These are phyloP conservation scores for Oryza rufipogon DNA, from an alignment of 176 grass and related monocot species.

Conservation along the genomic window DNA sequence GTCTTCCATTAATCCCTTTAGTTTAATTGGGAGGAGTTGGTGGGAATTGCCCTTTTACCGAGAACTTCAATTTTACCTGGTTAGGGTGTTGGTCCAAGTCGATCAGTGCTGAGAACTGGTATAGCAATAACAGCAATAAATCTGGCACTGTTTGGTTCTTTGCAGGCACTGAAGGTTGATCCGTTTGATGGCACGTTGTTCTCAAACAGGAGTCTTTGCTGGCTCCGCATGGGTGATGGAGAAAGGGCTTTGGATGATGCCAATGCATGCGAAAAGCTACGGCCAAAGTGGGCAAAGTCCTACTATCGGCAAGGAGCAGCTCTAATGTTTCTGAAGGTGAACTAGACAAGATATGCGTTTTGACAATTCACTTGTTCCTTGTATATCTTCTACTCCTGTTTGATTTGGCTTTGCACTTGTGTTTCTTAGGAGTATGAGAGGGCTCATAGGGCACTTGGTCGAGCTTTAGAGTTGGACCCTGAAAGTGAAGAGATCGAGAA, in stretches of 20 bases:
- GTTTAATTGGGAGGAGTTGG: not conserved
- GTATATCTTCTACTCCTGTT: not conserved
- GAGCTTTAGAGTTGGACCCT: conserved; percentile 34
- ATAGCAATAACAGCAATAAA: not conserved
- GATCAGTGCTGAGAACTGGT: not conserved
- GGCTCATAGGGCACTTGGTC: conserved; percentile 6
- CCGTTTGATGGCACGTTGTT: conserved; percentile 27
- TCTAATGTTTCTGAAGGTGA: conserved; percentile 45
- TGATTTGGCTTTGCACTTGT: not conserved
- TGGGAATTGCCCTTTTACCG: not conserved
- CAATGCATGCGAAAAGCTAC: conserved; percentile 12
- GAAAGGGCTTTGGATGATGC: conserved; percentile 45
- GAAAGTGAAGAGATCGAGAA: conserved; percentile 47
- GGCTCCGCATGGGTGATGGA: conserved; percentile 51
- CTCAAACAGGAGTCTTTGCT: conserved; percentile 60
- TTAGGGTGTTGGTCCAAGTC: not conserved
- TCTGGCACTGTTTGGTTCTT: conserved; percentile 1
- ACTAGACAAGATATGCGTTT: not conserved
- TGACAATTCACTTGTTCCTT: conserved; percentile 3
- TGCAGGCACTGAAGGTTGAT: conserved; percentile 46
- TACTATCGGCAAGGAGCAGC: conserved; percentile 43
- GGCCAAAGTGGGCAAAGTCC: conserved; percentile 40
- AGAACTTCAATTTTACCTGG: not conserved
- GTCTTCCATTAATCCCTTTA: not conserved
- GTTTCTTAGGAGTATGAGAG: conserved; percentile 35